Evolutionary conservation across 139 green algal species (phyloP), one percentile per base, ranked within the genome.

Genomic region (Chlorella sp.): DNA sequence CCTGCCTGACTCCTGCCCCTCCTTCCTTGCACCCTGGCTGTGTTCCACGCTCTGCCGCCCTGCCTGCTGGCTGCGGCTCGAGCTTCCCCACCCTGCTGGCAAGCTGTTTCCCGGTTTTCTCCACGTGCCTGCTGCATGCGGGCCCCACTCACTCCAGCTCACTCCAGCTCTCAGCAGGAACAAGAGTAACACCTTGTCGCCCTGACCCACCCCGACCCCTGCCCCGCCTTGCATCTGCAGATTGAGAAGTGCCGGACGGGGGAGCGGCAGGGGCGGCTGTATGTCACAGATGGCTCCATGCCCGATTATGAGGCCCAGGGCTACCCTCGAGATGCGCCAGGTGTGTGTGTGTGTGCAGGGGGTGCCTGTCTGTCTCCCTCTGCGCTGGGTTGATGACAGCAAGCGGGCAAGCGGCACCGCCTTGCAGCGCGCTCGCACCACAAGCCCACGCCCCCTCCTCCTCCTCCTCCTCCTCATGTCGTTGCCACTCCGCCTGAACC

Each of bases 261-360:
- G 16, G 39, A 48, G 75, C 90, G 90, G 14, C 24, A 36, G 39
- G 71, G 73, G 3, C 66, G 78, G 32, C 86, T 94, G n/a, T 94
- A 94, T 80, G n/a, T 94, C 15, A 92, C 81, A 18, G 91, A 94
- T 66, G 88, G 90, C 32, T 84, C 82, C 26, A 81, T 92, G 90
- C 90, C 90, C 24, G 64, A 93, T 69, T 91, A 92, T 37, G 32
- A 83, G n/a, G 77, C 3, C 66, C 87, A 89, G 79, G 32, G 40
- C 16, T 68, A 84, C 66, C 48, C 83, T 9, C 30, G 60, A n/a
- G 68, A 89, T 26, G 81, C 61, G 16, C 78, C 92, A n/a, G 84
- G 84, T 88, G 11, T 28, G 80, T 39, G 9, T 71, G 64, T 71
- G 64, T 26, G 64, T 71, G 64, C 24, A 71, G 5, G 64, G 64